phyloP scores from a whole-genome alignment of 345 rosid species.

The Cardamine occulta region DNA sequence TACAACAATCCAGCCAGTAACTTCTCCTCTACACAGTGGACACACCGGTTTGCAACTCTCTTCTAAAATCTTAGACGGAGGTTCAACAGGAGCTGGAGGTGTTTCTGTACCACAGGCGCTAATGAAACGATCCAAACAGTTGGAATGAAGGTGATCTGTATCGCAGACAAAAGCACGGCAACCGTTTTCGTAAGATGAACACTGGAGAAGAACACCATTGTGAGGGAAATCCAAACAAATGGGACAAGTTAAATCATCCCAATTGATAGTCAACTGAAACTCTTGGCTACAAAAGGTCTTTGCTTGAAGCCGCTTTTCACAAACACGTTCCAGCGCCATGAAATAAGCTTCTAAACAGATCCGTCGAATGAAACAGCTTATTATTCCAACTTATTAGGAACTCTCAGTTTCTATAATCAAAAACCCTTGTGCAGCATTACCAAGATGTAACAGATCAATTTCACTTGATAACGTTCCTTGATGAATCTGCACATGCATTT shows the following conservation, averaged over 20 bases:
- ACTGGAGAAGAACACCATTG: slow-evolving; percentile 82
- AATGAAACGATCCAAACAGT: slow-evolving; percentile 87
- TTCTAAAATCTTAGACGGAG: slow-evolving; percentile 48
- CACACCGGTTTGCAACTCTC: slow-evolving; percentile 64
- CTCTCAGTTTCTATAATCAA: neutral
- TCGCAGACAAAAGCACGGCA: slow-evolving; percentile 88
- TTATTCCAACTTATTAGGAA: slow-evolving; percentile 16
- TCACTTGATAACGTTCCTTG: neutral
- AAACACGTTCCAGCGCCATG: slow-evolving; percentile 55
- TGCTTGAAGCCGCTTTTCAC: slow-evolving; percentile 43
- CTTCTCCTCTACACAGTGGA: slow-evolving; percentile 95
- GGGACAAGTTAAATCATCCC: slow-evolving; percentile 86
- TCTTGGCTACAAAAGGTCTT: slow-evolving; percentile 48
- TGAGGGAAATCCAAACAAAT: slow-evolving; percentile 95
- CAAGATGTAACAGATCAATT: neutral
- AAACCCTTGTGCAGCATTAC: slow-evolving; percentile 20
- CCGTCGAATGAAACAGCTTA: slow-evolving; percentile 27
- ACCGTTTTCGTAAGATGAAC: slow-evolving; percentile 80
- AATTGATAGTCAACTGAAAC: slow-evolving; percentile 56
- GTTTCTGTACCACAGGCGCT: slow-evolving; percentile 68
- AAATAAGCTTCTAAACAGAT: slow-evolving; percentile 7
- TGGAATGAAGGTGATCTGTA: slow-evolving; percentile 87
- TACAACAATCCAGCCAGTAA: slow-evolving; percentile 78
- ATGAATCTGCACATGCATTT: slow-evolving; percentile 22
- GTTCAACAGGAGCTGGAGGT: slow-evolving; percentile 51